phyloP scores from a whole-genome alignment of 768 basidiomycete species.

The Trametes cubensis region DNA sequence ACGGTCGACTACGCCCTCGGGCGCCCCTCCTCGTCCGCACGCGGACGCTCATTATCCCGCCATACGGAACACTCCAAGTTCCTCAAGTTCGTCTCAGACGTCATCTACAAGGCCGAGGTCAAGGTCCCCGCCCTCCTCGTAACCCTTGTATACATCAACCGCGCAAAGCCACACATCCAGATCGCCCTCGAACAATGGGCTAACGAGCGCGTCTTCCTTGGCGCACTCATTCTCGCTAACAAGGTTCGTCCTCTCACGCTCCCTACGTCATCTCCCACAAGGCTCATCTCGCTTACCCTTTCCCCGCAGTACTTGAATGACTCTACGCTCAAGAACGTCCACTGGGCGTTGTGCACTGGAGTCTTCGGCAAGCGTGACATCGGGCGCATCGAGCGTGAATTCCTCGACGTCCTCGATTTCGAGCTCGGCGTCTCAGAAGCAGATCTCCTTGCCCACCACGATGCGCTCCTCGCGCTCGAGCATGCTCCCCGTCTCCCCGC shows the following conservation, averaged over 20 bases:
- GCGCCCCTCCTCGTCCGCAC: conserved; percentile 57
- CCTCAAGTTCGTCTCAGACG: conserved; percentile 64
- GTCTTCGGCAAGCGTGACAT: conserved; percentile 83
- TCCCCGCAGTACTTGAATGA: conserved; percentile 75
- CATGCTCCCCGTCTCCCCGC: conserved; percentile 24
- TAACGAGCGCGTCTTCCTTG: conserved; percentile 87
- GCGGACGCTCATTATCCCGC: conserved; percentile 51
- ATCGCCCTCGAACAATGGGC: conserved; percentile 87
- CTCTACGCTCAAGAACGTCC: conserved; percentile 86
- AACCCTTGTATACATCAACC: conserved; percentile 74
- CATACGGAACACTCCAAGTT: conserved; percentile 60
- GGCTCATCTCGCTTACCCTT: not conserved
- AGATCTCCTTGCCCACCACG: conserved; percentile 57
- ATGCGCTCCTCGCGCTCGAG: conserved; percentile 36
- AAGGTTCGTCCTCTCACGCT: conserved; percentile 54
- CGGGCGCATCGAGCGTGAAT: conserved; percentile 81
- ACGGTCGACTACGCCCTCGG: conserved; percentile 79
- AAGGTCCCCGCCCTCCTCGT: conserved; percentile 68
- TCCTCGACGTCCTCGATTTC: conserved; percentile 78
- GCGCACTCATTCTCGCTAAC: conserved; percentile 84
- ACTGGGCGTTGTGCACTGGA: conserved; percentile 86
- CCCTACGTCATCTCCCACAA: conserved; percentile 14
- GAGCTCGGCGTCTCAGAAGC: conserved; percentile 66
- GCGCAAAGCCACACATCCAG: conserved; percentile 77
- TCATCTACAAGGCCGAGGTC: conserved; percentile 75